Base-by-base conservation (phyloP, 768 basidiomycete genomes). In the Calvatia gigantea region DNA sequence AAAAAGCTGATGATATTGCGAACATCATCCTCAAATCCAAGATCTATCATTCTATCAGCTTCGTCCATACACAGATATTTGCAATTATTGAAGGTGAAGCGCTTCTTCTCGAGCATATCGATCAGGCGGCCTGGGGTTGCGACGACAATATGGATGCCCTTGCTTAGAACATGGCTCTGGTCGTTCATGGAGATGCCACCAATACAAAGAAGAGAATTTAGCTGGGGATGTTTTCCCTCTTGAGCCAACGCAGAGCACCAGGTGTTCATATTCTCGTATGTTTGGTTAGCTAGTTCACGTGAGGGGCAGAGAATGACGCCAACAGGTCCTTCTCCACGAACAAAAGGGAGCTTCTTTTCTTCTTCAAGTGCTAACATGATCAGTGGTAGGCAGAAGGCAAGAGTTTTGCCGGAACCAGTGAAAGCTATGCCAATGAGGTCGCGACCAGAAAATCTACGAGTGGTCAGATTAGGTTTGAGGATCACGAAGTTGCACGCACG, bases 361-460 rank as follows among this genome's bases (percentile, higher is more conserved):
- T 96, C 94, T 74, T 98, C 96, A 14, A 96, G 78, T 1, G 94
- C 89, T 61, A 91, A 77, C 97, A 99, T 98, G 61, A 98, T 94
- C 23, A 98, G 77, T 2, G 97, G 97, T n/a, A 99, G 76, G 61
- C 94, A 96, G 73, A 99, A 99, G 0, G 95, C 88, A n/a, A 99
- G 83, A 0, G 97, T 99, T 73, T 99, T 99, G 14, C 97, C 97
- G 0, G 96, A 98, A 35, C 97, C 97, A 23, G 97, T 99, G 73
- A 98, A 98, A 3, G 97, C 97, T 60, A 99, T 98, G 17, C 97
- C 97, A 60, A 98, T 99, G 75, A 98, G 89, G 69, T 99, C 97
- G 59, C 97, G 85, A 35, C 97, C 97, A 48, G 94, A 75, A 69
- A 98, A 98, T 31, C 94, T 94, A 65, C 57, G 56, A 23, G 64